Percentiles rank a stretch among this genome's conserved stretches.
Evolutionary conservation across 2,329 filamentous ascomycete species (phyloP).

Genomic region (Septoria linicola): DNA sequence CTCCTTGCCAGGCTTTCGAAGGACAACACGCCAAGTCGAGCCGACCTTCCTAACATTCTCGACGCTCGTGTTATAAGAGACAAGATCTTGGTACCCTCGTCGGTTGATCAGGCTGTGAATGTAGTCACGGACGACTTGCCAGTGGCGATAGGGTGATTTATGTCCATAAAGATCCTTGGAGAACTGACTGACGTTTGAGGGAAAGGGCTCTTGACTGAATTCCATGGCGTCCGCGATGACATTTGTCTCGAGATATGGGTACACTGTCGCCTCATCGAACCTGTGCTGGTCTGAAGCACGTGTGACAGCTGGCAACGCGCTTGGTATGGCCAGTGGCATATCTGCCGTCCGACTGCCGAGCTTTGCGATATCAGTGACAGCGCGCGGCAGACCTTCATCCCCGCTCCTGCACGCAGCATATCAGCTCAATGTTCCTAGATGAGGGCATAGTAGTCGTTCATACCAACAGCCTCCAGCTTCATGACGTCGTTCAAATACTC

Average conservation of each 20-base stretch:
- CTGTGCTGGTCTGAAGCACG: constrained; percentile 48
- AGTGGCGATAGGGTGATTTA: constrained; percentile 62
- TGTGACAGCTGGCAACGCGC: constrained; percentile 48
- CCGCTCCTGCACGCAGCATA: background rate
- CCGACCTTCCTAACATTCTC: constrained; percentile 55
- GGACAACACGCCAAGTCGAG: constrained; percentile 21
- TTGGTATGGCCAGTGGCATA: constrained; percentile 42
- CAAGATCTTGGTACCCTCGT: constrained; percentile 54
- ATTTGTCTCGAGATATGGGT: constrained; percentile 65
- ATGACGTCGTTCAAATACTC: constrained; percentile 61
- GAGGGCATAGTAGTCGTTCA: background rate
- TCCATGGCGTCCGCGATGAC: constrained; percentile 60
- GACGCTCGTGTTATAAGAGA: constrained; percentile 61
- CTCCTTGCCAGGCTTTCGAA: constrained; percentile 19
- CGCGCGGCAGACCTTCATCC: constrained; percentile 6
- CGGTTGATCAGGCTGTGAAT: constrained; percentile 54
- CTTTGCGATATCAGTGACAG: background rate
- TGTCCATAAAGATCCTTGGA: constrained; percentile 53
- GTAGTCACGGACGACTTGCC: constrained; percentile 57
- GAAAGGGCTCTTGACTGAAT: constrained; percentile 58
- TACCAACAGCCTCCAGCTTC: constrained; percentile 62
- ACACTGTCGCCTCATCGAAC: constrained; percentile 59
- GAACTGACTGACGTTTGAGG: constrained; percentile 43
- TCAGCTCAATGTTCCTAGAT: background rate
- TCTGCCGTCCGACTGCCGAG: constrained; percentile 15